phyloP scores from a whole-genome alignment of 345 rosid genomes.

The Mangifera indica region DNA sequence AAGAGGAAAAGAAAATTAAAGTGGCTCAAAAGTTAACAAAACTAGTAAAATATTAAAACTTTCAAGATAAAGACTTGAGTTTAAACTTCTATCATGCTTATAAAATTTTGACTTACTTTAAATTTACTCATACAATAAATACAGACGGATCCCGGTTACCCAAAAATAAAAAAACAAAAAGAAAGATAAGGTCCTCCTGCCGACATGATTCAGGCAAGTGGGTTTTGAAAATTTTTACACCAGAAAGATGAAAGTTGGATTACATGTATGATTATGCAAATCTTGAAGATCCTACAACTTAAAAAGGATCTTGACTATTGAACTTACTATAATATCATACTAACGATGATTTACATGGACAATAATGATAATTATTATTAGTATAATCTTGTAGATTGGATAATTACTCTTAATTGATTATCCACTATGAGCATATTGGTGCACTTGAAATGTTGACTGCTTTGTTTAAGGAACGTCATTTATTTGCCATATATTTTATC shows the following conservation, averaged over 20 bases:
- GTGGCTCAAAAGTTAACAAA: too few species aligned
- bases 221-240: slow-evolving; percentile 8
- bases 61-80: too few species aligned
- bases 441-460: neutral
- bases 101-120: too few species aligned
- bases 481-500: neutral
- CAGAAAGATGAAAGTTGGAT: neutral
- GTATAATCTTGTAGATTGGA: too few species aligned
- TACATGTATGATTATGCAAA: neutral
- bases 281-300: slow-evolving; percentile 7
- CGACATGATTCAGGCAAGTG: slow-evolving; percentile 8
- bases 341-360: slow-evolving; percentile 15
- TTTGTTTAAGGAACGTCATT: slow-evolving; percentile 12
- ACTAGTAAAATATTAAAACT: too few species aligned
- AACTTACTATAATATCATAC: neutral
- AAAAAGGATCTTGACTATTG: slow-evolving; percentile 10
- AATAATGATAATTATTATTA: slow-evolving; percentile 2
- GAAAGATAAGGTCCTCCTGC: neutral
- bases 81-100: too few species aligned
- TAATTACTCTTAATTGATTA: too few species aligned
- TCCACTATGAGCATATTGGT: neutral
- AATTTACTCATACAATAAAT: too few species aligned
- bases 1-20: too few species aligned
- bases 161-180: too few species aligned
- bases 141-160: too few species aligned